A percentile compares a stretch with the other conserved stretches of the same genome.
Evolutionary conservation across 2,329 filamentous ascomycete species (phyloP).

Genomic region (Drechslera avenae): DNA sequence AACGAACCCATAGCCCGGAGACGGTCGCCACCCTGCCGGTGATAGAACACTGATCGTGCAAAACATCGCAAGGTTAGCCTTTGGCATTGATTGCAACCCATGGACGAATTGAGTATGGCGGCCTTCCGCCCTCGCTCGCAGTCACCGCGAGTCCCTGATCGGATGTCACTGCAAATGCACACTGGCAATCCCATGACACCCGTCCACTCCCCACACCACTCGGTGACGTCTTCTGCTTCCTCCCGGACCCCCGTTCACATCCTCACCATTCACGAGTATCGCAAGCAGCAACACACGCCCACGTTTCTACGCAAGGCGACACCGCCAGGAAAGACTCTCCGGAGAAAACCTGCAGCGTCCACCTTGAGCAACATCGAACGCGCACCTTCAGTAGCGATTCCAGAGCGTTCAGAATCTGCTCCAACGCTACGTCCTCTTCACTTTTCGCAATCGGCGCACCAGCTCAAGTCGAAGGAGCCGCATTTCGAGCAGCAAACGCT

Average conservation of each 20-base stretch:
- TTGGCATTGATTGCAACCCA: not conserved
- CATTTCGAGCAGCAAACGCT: constrained; percentile 24
- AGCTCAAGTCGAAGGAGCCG: constrained; percentile 24
- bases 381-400: constrained; percentile 23
- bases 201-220: constrained; percentile 46
- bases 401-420: constrained; percentile 16
- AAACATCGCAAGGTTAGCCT: not conserved
- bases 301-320: constrained; percentile 30
- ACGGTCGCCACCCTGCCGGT: constrained; percentile 3
- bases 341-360: constrained; percentile 45
- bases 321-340: constrained; percentile 41
- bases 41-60: not conserved
- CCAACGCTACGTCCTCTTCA: constrained; percentile 30
- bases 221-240: constrained; percentile 39
- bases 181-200: constrained; percentile 38
- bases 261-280: constrained; percentile 49
- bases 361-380: constrained; percentile 41
- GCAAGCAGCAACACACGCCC: constrained; percentile 46
- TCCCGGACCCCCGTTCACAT: constrained; percentile 41
- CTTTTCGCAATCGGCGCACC: constrained; percentile 38
- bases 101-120: constrained; percentile 26
- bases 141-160: constrained; percentile 29
- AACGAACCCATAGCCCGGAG: constrained; percentile 13
- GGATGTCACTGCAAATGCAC: constrained; percentile 24
- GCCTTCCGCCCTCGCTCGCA: constrained; percentile 22